A percentile compares a stretch with the other conserved stretches of the same genome.
phyloP scores from a whole-genome alignment of 2,329 filamentous ascomycete genomes.

The Rhynchosporium secalis region DNA sequence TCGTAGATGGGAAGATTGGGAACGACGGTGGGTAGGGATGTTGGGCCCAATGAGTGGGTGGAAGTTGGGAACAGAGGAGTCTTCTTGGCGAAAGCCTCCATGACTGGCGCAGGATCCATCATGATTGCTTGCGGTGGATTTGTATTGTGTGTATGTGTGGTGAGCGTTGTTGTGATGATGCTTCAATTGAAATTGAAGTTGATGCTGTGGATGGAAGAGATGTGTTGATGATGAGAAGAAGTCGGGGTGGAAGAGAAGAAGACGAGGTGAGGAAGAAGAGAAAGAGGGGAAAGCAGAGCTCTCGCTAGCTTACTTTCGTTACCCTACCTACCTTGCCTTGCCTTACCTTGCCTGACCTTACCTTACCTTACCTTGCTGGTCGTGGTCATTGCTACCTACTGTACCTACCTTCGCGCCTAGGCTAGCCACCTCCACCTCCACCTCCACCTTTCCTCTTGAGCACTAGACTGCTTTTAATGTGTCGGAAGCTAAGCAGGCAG shows the following conservation, averaged over 20 bases:
- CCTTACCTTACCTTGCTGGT: not conserved
- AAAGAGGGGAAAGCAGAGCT: not conserved
- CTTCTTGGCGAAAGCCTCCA: constrained; percentile 32
- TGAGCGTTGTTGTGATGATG: not conserved
- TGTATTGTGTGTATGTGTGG: constrained; percentile 6
- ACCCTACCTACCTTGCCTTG: not conserved
- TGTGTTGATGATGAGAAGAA: constrained; percentile 11
- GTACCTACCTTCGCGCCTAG: too few relatives aligned
- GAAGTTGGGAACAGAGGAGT: constrained; percentile 29
- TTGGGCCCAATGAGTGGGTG: constrained; percentile 28
- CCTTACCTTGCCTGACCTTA: not conserved
- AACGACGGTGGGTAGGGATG: constrained; percentile 31
- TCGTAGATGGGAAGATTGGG: constrained; percentile 33
- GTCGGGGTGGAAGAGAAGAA: not conserved
- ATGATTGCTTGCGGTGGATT: constrained; percentile 25
- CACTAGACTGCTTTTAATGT: too few relatives aligned
- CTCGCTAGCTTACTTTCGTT: not conserved
- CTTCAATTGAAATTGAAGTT: constrained; percentile 6
- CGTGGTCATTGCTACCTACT: not conserved
- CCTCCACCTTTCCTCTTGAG: too few relatives aligned
- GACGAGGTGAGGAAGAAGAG: constrained; percentile 2
- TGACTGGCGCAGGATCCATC: constrained; percentile 34
- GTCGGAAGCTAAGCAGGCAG: too few relatives aligned
- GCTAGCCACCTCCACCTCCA: too few relatives aligned
- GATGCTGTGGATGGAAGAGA: constrained; percentile 6